Evolutionary conservation across 441 rosid species (phyloP).

Genomic region (Pelargonium cotyledonis): DNA sequence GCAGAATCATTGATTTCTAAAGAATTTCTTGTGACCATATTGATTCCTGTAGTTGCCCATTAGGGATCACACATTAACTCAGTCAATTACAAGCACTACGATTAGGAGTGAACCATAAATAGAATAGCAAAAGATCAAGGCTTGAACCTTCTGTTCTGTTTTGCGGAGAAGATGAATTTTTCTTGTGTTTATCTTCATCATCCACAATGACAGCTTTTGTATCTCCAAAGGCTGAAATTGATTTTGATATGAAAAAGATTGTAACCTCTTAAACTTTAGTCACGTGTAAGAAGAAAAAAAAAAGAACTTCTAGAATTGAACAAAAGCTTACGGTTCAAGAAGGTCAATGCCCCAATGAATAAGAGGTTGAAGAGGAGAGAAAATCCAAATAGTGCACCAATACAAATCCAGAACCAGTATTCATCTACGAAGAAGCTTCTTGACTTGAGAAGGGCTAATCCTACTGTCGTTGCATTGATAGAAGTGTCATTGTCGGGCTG

Average conservation of each 20-base stretch:
- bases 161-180: conserved; percentile 15
- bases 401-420: conserved; percentile 74
- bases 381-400: conserved; percentile 65
- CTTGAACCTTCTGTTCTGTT: neutral
- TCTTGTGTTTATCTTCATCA: conserved; percentile 31
- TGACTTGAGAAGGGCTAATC: conserved; percentile 48
- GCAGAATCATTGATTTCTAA: conserved; percentile 13
- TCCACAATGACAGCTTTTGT: conserved; percentile 41
- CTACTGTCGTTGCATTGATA: conserved; percentile 47
- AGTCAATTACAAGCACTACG: neutral
- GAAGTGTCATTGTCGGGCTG: conserved; percentile 49
- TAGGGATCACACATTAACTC: conserved; percentile 15
- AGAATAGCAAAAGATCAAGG: neutral
- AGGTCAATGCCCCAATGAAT: conserved; percentile 57
- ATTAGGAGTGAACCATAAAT: neutral
- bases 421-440: conserved; percentile 58
- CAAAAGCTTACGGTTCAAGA: conserved; percentile 62
- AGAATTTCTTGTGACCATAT: conserved; percentile 17
- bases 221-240: conserved; percentile 52
- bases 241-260: conserved; percentile 16
- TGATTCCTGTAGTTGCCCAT: neutral
- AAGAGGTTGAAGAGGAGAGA: conserved; percentile 65
- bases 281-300: neutral
- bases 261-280: neutral
- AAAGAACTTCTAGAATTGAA: neutral